Conservation (phyloP, 345 rosid genomes). For the Euphorbia peplus region DNA sequence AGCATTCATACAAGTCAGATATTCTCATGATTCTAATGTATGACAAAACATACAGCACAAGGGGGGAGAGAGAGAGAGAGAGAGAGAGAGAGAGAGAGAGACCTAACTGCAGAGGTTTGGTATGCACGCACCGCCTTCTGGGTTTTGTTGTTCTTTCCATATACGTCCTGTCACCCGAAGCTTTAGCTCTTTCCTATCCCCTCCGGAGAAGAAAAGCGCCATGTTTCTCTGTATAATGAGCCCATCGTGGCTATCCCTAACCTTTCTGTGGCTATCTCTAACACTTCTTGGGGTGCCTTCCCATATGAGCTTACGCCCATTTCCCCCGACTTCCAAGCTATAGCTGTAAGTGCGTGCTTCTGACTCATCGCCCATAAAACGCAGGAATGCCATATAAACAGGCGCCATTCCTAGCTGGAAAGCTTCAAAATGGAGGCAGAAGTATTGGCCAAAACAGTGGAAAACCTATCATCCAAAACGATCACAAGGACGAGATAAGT, state of each 20-base stretch:
- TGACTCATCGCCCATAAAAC: constrained; percentile 89
- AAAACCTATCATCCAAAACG: constrained; percentile 47
- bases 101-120: constrained; percentile 76
- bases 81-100: background rate
- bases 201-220: constrained; percentile 97
- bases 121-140: constrained; percentile 77
- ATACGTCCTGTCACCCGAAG: constrained; percentile 87
- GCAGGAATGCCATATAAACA: constrained; percentile 92
- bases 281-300: constrained; percentile 89
- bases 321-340: constrained; percentile 94
- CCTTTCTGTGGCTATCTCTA: constrained; percentile 92
- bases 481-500: constrained; percentile 12
- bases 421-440: constrained; percentile 96
- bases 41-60: constrained; percentile 13
- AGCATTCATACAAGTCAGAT: constrained; percentile 1
- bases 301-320: constrained; percentile 85
- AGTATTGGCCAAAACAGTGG: constrained; percentile 91
- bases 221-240: constrained; percentile 82
- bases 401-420: constrained; percentile 98
- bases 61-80: too few relatives aligned
- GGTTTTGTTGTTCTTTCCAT: constrained; percentile 94
- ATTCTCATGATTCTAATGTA: too few relatives aligned
- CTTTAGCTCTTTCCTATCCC: constrained; percentile 89
- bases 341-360: constrained; percentile 85
- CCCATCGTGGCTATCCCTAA: constrained; percentile 89